A percentile compares a stretch with the other conserved stretches of the same genome.
Conservation (phyloP, 2,329 filamentous ascomycete genomes). For the Fusarium udum region DNA sequence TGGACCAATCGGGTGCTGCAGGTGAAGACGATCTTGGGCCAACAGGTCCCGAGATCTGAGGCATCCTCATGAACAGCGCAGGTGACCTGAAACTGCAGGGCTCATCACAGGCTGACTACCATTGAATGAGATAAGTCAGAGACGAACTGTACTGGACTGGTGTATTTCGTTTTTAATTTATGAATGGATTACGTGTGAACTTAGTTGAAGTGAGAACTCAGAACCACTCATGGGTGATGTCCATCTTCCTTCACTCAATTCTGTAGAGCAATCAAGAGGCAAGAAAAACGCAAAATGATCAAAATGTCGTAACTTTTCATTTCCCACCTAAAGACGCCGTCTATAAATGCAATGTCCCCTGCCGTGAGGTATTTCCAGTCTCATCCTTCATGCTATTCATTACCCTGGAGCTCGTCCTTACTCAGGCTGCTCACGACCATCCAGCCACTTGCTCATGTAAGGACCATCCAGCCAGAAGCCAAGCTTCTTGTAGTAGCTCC, state of each 20-base stretch:
- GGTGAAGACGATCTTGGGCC: conserved; percentile 3
- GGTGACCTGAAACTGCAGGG: conserved; percentile 2
- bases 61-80: conserved; percentile 6
- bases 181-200: rapidly evolving
- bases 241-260: neutral
- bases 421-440: conserved; percentile 51
- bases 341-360: conserved; percentile 30
- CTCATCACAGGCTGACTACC: neutral
- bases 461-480: conserved; percentile 95
- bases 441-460: conserved; percentile 77
- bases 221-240: rapidly evolving
- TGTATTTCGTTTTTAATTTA: rapidly evolving
- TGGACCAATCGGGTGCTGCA: conserved; percentile 30
- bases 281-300: neutral
- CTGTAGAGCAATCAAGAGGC: rapidly evolving
- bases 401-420: conserved; percentile 1
- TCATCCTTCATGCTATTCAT: conserved; percentile 12
- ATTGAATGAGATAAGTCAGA: neutral
- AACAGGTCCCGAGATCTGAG: conserved; percentile 24
- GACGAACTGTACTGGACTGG: rapidly evolving
- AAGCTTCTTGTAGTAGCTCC: conserved; percentile 92
- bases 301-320: conserved; percentile 20
- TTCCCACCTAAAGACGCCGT: conserved; percentile 29
- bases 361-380: conserved; percentile 30
- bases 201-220: neutral